Conservation (phyloP, 163 green algal species). For the Scenedesmus sp. region DNA sequence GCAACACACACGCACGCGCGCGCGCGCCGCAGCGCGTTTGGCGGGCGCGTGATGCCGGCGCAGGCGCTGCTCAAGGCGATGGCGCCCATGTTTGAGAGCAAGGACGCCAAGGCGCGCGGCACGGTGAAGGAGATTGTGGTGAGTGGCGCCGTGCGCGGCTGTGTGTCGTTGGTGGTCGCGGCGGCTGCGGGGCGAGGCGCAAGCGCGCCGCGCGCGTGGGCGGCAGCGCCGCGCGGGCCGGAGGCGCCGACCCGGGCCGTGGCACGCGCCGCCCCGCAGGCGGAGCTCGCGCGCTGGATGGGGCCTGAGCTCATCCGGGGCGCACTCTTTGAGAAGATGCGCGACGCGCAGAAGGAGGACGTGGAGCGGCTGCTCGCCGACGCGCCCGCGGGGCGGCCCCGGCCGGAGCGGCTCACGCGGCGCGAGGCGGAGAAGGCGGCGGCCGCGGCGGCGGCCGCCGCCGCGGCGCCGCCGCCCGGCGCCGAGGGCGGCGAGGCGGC, state of each 20-base stretch:
- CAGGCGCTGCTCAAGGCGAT: conserved; percentile 91
- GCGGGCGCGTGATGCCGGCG: conserved; percentile 77
- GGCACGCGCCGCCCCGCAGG: too few species aligned
- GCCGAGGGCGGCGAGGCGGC: conserved; percentile 11
- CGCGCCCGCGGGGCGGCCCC: conserved; percentile 39
- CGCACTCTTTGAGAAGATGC: conserved; percentile 82
- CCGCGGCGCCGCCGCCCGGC: not conserved
- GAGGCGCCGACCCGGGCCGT: not conserved
- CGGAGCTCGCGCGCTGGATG: conserved; percentile 67
- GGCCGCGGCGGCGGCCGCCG: conserved; percentile 37
- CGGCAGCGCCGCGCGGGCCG: not conserved
- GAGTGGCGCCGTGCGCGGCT: too few species aligned
- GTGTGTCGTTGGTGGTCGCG: too few species aligned
- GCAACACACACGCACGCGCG: not conserved
- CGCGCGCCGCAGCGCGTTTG: conserved; percentile 77
- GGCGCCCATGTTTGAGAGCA: conserved; percentile 83
- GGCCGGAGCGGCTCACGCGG: conserved; percentile 77
- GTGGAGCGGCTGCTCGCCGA: conserved; percentile 72
- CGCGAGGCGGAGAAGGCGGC: conserved; percentile 71
- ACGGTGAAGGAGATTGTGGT: conserved; percentile 90
- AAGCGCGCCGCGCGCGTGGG: not conserved
- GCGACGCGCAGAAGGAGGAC: conserved; percentile 91
- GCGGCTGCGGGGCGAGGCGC: too few species aligned
- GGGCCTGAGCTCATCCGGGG: conserved; percentile 56
- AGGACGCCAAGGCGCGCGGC: conserved; percentile 87